Percentiles rank a stretch among this genome's conserved stretches.
phyloP scores from a whole-genome alignment of 176 grass and related monocot genomes.

The Pontederia crassipes region DNA sequence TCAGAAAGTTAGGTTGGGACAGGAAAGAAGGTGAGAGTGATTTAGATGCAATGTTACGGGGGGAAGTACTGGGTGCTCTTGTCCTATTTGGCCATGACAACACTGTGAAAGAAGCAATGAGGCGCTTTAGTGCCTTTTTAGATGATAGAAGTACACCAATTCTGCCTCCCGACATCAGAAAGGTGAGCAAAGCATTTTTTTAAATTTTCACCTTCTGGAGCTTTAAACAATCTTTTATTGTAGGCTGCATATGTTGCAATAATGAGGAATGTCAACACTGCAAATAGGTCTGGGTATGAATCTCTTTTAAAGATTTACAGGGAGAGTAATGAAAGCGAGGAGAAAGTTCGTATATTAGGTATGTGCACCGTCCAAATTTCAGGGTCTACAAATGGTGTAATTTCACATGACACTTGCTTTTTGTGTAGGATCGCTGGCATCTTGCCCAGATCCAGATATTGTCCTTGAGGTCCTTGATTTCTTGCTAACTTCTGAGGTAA shows the following conservation, averaged over 20 bases:
- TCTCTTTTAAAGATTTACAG: conserved; percentile 67
- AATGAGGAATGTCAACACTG: conserved; percentile 55
- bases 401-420: conserved; percentile 12
- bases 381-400: background rate
- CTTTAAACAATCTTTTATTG: conserved; percentile 4
- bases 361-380: background rate
- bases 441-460: conserved; percentile 53
- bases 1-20: conserved; percentile 92
- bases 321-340: conserved; percentile 43
- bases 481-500: conserved; percentile 52
- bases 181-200: conserved; percentile 24
- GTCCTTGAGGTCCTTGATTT: conserved; percentile 73
- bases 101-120: conserved; percentile 62
- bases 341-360: conserved; percentile 56
- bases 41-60: conserved; percentile 81
- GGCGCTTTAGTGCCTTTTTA: conserved; percentile 56
- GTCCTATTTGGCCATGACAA: conserved; percentile 56
- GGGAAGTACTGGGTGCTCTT: conserved; percentile 60
- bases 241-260: conserved; percentile 75
- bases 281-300: conserved; percentile 59
- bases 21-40: conserved; percentile 55
- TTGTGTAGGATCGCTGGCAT: conserved; percentile 38
- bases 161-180: conserved; percentile 84
- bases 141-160: conserved; percentile 69
- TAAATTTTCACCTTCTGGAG: background rate